A percentile compares a stretch with the other conserved stretches of the same genome.
Evolutionary conservation across 1,139 yeast species (phyloP).

Genomic region (Candida tunisiensis): DNA sequence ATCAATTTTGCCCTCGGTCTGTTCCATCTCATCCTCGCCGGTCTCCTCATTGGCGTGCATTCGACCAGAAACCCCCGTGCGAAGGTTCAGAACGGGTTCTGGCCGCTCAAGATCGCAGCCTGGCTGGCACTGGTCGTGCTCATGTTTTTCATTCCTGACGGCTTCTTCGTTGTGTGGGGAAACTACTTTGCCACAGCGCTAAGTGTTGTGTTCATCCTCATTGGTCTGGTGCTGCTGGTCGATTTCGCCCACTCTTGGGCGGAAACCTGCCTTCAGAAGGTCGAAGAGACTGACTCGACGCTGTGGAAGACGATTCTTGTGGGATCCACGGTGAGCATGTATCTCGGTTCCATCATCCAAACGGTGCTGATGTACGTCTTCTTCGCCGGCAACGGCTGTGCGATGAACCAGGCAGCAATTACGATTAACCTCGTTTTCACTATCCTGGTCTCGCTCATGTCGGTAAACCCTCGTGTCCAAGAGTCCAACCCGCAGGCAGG

Average conservation of each 20-base stretch:
- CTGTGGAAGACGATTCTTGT: slow-evolving; percentile 71
- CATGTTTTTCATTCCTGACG: slow-evolving; percentile 73
- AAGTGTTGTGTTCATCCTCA: slow-evolving; percentile 71
- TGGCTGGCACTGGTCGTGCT: slow-evolving; percentile 43
- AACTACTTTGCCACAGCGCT: slow-evolving; percentile 75
- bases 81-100: slow-evolving; percentile 69
- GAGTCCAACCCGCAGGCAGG: slow-evolving; percentile 94
- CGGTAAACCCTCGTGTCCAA: slow-evolving; percentile 73
- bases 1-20: slow-evolving; percentile 78
- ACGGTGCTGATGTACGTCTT: slow-evolving; percentile 67
- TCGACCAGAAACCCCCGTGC: slow-evolving; percentile 72
- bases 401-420: slow-evolving; percentile 82
- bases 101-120: slow-evolving; percentile 59
- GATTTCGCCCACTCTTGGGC: slow-evolving; percentile 99
- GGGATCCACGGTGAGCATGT: slow-evolving; percentile 82
- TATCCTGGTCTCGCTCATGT: slow-evolving; percentile 45
- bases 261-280: slow-evolving; percentile 81
- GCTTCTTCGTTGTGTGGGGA: slow-evolving; percentile 79
- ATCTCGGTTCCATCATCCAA: slow-evolving; percentile 51
- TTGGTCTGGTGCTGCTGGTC: slow-evolving; percentile 78
- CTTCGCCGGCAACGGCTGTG: slow-evolving; percentile 74
- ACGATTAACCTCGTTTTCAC: slow-evolving; percentile 55
- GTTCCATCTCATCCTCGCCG: slow-evolving; percentile 59
- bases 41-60: slow-evolving; percentile 51
- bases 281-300: slow-evolving; percentile 71